Conservation (phyloP, 2,329 filamentous ascomycete species). For the Ceratocystis cacaofunesta region DNA sequence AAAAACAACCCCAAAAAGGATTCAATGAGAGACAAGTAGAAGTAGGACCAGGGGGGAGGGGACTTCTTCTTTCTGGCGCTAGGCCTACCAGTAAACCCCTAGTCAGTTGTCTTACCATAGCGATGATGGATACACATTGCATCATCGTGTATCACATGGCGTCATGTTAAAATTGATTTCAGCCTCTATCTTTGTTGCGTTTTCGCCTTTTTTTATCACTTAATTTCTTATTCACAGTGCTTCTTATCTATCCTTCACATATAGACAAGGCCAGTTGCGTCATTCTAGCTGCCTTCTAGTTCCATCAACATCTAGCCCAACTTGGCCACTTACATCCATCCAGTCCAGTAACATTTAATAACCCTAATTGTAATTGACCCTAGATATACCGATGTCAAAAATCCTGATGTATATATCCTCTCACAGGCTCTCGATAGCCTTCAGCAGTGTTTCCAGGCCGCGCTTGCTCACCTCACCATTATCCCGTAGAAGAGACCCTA, state of each 20-base stretch:
- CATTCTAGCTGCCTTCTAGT: background rate
- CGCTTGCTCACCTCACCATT: constrained; percentile 34
- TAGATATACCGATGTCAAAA: background rate
- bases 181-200: background rate
- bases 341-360: background rate
- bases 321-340: background rate
- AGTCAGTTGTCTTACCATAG: background rate
- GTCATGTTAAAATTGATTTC: background rate
- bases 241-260: background rate
- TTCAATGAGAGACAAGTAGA: no score
- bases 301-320: background rate
- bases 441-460: constrained; percentile 44
- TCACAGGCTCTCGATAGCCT: constrained; percentile 41
- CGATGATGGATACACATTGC: background rate
- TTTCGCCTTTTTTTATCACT: background rate
- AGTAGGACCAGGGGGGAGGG: no score
- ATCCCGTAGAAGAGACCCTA: constrained; percentile 59
- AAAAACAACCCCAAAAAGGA: background rate
- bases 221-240: background rate
- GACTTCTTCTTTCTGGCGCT: background rate
- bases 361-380: background rate
- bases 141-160: background rate
- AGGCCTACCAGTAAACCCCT: background rate
- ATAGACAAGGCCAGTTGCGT: background rate
- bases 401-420: background rate